phyloP scores from a whole-genome alignment of 1,284 basidiomycete genomes.

The Trichosporon asahii region DNA sequence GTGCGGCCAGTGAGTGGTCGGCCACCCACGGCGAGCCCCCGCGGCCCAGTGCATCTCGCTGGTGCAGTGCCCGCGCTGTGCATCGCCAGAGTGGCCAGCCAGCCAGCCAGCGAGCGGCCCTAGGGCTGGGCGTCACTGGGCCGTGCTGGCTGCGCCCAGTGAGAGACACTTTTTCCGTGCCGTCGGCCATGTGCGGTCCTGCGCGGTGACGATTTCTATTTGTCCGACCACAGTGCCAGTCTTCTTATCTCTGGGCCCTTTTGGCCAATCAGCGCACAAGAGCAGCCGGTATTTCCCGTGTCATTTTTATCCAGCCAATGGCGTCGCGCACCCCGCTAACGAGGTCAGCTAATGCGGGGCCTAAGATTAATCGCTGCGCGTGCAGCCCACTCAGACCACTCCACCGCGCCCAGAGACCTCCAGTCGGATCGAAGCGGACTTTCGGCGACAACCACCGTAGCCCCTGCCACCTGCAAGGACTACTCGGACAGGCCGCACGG shows the following conservation, averaged over 20 bases:
- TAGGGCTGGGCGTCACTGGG: not conserved
- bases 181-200: constrained; percentile 8
- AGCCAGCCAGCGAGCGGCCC: not conserved
- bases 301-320: constrained; percentile 7
- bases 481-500: constrained; percentile 4
- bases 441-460: not conserved
- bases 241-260: not conserved
- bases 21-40: not conserved
- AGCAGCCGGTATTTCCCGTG: constrained; percentile 4
- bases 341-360: not conserved
- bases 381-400: not conserved
- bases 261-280: not conserved
- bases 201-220: constrained; percentile 10
- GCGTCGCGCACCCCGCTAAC: not conserved
- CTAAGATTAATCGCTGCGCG: constrained; percentile 5
- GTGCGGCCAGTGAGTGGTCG: not conserved
- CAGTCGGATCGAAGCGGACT: constrained; percentile 8
- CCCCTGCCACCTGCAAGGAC: not conserved
- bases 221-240: constrained; percentile 2
- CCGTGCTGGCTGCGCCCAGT: not conserved
- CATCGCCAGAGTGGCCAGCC: not conserved
- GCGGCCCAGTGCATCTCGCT: not conserved
- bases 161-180: not conserved
- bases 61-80: not conserved
- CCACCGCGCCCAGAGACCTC: not conserved